Percentiles rank a stretch among this genome's conserved stretches.
phyloP scores from a whole-genome alignment of 306 rosid species.

The Cajanus cajan region DNA sequence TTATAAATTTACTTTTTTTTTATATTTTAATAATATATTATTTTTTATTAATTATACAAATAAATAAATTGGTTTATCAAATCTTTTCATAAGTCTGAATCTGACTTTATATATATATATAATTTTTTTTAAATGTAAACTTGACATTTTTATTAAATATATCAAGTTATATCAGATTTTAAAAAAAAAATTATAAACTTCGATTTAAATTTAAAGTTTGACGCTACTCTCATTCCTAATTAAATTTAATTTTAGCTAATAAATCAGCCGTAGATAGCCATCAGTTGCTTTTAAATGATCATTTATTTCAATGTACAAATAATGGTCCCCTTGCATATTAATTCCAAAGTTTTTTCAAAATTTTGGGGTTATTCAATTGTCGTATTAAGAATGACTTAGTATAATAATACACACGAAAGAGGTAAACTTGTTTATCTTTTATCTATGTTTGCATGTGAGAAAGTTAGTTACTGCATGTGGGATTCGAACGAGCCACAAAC shows the following conservation, averaged over 20 bases:
- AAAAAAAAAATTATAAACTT: too few relatives aligned
- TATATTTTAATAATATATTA: too few relatives aligned
- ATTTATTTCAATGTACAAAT: background rate
- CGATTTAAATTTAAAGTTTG: too few relatives aligned
- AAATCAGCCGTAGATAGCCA: background rate
- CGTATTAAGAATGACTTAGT: background rate
- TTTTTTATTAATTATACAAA: too few relatives aligned
- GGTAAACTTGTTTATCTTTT: background rate
- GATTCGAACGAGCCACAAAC: background rate
- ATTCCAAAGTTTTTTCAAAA: background rate
- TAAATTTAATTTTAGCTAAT: background rate
- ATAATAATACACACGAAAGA: background rate
- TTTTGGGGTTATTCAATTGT: background rate
- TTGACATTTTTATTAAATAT: too few relatives aligned
- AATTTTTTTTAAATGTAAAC: too few relatives aligned
- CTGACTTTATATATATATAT: too few relatives aligned
- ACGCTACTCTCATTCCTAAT: too few relatives aligned
- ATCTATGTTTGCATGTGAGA: background rate
- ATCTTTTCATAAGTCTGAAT: too few relatives aligned
- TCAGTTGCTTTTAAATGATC: background rate
- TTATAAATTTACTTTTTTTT: too few relatives aligned
- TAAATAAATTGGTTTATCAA: too few relatives aligned
- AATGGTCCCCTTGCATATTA: conserved; percentile 21
- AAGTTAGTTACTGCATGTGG: background rate
- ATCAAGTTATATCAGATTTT: too few relatives aligned